phyloP scores from a whole-genome alignment of 2,329 filamentous ascomycete species.

The Colletotrichum theobromicola region DNA sequence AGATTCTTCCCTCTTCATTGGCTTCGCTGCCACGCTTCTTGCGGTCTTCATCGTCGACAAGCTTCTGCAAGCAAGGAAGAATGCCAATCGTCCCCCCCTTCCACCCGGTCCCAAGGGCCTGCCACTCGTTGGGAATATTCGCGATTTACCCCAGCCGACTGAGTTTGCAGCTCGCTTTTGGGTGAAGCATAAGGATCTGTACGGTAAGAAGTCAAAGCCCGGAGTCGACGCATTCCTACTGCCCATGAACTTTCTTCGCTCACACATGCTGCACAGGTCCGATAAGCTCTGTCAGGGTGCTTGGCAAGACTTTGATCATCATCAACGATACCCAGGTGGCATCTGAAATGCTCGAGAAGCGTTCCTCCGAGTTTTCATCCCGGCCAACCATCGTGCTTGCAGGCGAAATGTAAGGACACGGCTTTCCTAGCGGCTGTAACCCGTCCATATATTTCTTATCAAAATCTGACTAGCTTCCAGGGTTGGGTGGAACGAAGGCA shows the following conservation, averaged over 20 bases:
- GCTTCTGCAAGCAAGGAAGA: not conserved
- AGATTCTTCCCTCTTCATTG: not conserved
- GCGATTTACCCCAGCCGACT: conserved; percentile 42
- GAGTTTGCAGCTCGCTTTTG: conserved; percentile 35
- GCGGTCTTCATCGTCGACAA: not conserved
- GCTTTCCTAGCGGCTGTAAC: accelerated
- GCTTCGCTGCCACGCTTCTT: not conserved
- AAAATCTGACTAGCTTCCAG: not conserved
- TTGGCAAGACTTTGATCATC: conserved; percentile 44
- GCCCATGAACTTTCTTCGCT: accelerated
- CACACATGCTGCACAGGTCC: not conserved
- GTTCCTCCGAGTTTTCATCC: conserved; percentile 32
- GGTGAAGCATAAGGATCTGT: conserved; percentile 36
- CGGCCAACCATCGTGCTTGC: conserved; percentile 35
- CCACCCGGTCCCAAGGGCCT: conserved; percentile 34
- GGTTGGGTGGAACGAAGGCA: conserved; percentile 41
- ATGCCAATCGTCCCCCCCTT: not conserved
- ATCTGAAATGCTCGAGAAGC: conserved; percentile 41
- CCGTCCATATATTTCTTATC: not conserved
- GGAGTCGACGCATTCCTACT: accelerated
- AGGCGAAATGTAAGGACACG: conserved; percentile 37
- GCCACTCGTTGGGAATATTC: conserved; percentile 50
- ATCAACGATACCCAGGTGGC: conserved; percentile 40
- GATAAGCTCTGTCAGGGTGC: conserved; percentile 36
- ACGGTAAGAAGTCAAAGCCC: conserved; percentile 17